phyloP scores from a whole-genome alignment of 129 eudicot species.

The Rutidosis leptorrhynchoides region DNA sequence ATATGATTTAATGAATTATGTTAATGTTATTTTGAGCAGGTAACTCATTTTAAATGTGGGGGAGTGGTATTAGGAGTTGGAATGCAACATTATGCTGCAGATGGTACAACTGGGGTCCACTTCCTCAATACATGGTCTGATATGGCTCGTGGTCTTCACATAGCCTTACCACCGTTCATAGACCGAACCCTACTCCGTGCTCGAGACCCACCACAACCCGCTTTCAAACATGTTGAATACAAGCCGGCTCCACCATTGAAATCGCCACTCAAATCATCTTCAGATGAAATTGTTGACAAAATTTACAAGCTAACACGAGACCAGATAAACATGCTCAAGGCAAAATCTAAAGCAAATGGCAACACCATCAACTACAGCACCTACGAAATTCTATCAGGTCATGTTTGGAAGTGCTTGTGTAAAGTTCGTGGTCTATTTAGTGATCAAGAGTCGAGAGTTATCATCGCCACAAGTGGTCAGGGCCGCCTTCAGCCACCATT shows the following conservation, averaged over 20 bases:
- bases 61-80: background rate
- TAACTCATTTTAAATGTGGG: conserved; percentile 1
- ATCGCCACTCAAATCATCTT: background rate
- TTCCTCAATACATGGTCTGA: no score
- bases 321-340: background rate
- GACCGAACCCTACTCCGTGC: background rate
- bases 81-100: background rate
- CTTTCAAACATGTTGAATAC: background rate
- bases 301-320: background rate
- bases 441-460: background rate
- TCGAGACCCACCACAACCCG: background rate
- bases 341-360: background rate
- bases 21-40: background rate
- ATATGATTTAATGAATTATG: background rate
- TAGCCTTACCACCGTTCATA: background rate
- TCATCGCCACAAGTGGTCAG: background rate
- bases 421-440: background rate
- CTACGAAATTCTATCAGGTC: background rate
- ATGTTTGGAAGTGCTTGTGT: background rate
- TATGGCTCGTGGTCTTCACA: background rate
- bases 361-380: background rate
- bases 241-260: background rate
- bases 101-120: background rate
- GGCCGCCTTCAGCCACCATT: background rate
- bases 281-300: background rate